These are phyloP conservation scores for Cicer bijugum DNA, from an alignment of 306 rosid genomes.

Conservation along the genomic window DNA sequence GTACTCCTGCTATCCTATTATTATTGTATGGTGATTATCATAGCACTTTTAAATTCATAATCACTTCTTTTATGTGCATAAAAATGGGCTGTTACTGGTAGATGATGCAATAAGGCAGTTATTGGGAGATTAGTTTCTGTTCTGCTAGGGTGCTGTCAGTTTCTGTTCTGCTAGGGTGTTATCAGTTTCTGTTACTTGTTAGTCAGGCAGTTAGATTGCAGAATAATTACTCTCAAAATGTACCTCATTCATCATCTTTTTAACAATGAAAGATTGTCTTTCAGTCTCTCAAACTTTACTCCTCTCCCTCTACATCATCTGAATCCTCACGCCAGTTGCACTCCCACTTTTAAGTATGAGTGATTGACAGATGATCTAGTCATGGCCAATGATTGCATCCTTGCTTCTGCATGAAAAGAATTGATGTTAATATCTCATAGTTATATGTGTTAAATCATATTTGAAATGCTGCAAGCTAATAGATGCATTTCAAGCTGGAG, in stretches of 20 bases:
- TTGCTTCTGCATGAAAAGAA: slow-evolving; percentile 11
- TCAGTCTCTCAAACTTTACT: too few species aligned
- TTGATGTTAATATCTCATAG: neutral
- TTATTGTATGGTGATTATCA: neutral
- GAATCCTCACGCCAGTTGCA: neutral
- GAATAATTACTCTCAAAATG: too few species aligned
- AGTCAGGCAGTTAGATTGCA: too few species aligned
- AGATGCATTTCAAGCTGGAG: slow-evolving; percentile 28
- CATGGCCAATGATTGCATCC: slow-evolving; percentile 12
- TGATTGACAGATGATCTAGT: slow-evolving; percentile 25
- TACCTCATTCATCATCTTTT: too few species aligned
- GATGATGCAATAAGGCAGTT: too few species aligned
- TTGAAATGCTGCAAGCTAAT: neutral
- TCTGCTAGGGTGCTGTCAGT: too few species aligned
- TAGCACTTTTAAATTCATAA: slow-evolving; percentile 27
- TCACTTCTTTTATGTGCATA: slow-evolving; percentile 8
- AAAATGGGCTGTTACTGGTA: neutral
- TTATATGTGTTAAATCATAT: neutral
- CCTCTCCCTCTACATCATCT: too few species aligned
- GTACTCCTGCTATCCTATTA: slow-evolving; percentile 9
- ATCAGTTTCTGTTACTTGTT: too few species aligned
- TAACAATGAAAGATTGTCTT: too few species aligned
- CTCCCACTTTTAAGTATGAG: neutral
- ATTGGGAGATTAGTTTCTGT: too few species aligned
- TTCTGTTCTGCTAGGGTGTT: too few species aligned